Base-by-base conservation (phyloP, 441 rosid species). In the Corymbia calophylla region DNA sequence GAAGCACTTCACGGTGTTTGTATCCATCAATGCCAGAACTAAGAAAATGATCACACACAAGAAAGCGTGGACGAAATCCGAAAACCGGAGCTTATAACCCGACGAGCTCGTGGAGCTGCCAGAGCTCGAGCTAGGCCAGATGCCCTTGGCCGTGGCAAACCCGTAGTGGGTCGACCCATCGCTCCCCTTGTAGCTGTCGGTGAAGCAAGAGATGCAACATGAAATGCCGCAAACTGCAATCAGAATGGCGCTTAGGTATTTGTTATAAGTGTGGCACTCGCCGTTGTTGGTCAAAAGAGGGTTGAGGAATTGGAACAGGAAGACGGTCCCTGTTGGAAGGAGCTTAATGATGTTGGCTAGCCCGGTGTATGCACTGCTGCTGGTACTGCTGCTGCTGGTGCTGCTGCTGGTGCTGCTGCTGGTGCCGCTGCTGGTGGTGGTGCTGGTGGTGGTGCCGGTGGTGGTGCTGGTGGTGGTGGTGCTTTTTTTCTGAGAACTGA, bases 261-360 rank as follows among this genome's bases (percentile, higher is more conserved):
- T 96, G 93, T 97, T 94, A 64, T 92, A n/a, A 49, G 94, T 27
- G 91, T 81, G 88, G 87, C 99, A 97, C 6, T 92, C 90, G 29
- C 99, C 99, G 31, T 92, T 94, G 95, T 97, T 94, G 95, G 98
- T 92, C n/a, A 97, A 31, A 86, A 97, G 96, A 90, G 98, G 99
- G 93, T 95, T 97, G 16, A 97, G 95, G 94, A 96, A 97, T 64
- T 97, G 98, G 89, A 94, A 97, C 87, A 94, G n/a, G 92, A 97
- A 97, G 86, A 97, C 97, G 0, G 98, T 96, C 89, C 98, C 99
- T 3, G 99, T 95, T 0, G 99, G 99, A 39, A 97, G 98, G 89
- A 97, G 95, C 92, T 91, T 96, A 87, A 97, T 88, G 86, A 97
- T 95, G 93, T 94, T 97, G 4, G 97, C 98, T 7, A 95, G 60